Conservation (phyloP, 768 basidiomycete genomes). For the Phlebiopsis gigantea region DNA sequence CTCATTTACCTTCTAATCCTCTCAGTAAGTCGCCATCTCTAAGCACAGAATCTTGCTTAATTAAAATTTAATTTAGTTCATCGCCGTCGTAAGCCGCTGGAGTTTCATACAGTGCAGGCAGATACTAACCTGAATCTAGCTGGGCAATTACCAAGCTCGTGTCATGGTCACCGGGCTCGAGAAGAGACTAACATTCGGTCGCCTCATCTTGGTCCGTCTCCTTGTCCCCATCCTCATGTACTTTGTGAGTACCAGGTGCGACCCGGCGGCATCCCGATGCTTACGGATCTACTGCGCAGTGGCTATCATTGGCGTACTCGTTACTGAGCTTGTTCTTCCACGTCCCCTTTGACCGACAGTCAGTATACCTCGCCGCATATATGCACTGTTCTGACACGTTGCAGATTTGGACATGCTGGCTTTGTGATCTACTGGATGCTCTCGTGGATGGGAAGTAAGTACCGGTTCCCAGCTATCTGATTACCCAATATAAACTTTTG, state of each 20-base stretch:
- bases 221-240: conserved; percentile 35
- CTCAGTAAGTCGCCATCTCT: no score
- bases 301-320: conserved; percentile 42
- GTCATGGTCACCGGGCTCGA: conserved; percentile 32
- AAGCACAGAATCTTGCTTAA: neutral
- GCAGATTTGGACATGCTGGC: conserved; percentile 43
- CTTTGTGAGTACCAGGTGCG: conserved; percentile 20
- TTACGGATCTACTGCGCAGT: conserved; percentile 28
- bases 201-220: conserved; percentile 37
- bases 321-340: conserved; percentile 57
- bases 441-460: conserved; percentile 41
- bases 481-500: neutral
- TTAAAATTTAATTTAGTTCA: conserved; percentile 9
- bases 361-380: neutral
- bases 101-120: neutral
- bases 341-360: conserved; percentile 40
- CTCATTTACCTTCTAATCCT: conserved; percentile 29
- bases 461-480: neutral
- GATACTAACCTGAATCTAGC: conserved; percentile 9
- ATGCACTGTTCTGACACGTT: neutral
- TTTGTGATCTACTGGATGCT: conserved; percentile 69
- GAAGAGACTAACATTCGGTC: conserved; percentile 30
- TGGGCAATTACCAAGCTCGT: conserved; percentile 28
- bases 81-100: conserved; percentile 1
- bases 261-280: conserved; percentile 31